Base-by-base conservation (phyloP, 192 early-diverging fungal genomes). In the Backusella liffmaniae region DNA sequence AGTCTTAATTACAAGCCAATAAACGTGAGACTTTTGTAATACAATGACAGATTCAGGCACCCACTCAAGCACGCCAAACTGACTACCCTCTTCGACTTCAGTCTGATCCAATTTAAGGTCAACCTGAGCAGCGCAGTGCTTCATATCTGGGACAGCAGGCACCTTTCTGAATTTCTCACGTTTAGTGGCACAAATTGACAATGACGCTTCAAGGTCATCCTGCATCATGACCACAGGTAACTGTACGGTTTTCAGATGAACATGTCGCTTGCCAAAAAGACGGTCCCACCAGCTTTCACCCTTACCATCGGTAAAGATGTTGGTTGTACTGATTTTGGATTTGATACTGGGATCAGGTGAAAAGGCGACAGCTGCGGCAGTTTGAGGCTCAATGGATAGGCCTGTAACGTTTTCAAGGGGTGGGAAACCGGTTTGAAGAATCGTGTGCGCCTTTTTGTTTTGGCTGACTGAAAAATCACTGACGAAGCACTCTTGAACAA, bases 201-300 rank as follows among this genome's bases (percentile, higher is more conserved):
- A 16, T 10, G 41, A 42, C 7, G 74, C 62, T 51, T 75, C 32
- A 13, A 67, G 56, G 26, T 29, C 26, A 62, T 29, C 56, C 23
- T 62, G 56, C 56, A 62, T 35, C 41, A 30, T 32, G 13, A 46
- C 9, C 6, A 75, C 74, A 44, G 74, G 49, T 8, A 75, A 4
- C 23, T 75, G 74, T n/a, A 75, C 74, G n/a, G 6, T 46, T 2
- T 36, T 32, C 23, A 75, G 26, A 36, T 75, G 74, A 34, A 75
- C 74, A 67, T 75, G 74, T 18, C 66, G 39, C 15, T 67, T 44
- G 39, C 32, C 65, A 23, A 75, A 75, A 12, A 67, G 35, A 35
- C 74, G 65, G n/a, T 75, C 74, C 74, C 74, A 75, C 74, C 74
- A 75, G 1, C 65, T 67, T 67, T 75, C 74, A 13, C 42, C 74